Percentiles rank a stretch among this genome's conserved stretches.
Evolutionary conservation across 352 stramenopile genomes (phyloP).

Genomic region (Albugo candida): DNA sequence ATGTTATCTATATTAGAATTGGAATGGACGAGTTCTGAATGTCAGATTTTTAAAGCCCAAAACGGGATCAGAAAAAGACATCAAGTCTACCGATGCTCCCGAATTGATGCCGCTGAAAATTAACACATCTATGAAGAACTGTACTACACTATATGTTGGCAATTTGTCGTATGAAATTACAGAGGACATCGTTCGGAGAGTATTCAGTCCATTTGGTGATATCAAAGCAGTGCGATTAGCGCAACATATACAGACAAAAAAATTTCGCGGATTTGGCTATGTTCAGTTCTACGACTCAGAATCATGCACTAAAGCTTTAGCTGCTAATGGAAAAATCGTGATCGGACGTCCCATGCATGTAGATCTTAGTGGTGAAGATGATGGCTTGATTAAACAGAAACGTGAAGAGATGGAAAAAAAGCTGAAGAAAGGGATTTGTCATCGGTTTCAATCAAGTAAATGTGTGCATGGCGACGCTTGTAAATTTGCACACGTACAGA

Average conservation of each 20-base stretch:
- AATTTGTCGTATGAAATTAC: slow-evolving; percentile 92
- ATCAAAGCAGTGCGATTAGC: slow-evolving; percentile 69
- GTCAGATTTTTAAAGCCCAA: slow-evolving; percentile 73
- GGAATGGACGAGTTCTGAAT: slow-evolving; percentile 61
- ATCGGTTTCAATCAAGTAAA: slow-evolving; percentile 44
- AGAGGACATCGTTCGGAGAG: slow-evolving; percentile 71
- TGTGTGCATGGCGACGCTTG: slow-evolving; percentile 39
- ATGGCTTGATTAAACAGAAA: slow-evolving; percentile 27
- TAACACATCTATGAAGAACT: slow-evolving; percentile 57
- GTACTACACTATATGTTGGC: slow-evolving; percentile 86
- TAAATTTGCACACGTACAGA: slow-evolving; percentile 44
- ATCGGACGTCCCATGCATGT: slow-evolving; percentile 72
- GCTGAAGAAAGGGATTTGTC: slow-evolving; percentile 52
- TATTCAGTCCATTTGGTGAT: slow-evolving; percentile 54
- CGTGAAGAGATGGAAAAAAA: slow-evolving; percentile 58
- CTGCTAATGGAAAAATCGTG: slow-evolving; percentile 54
- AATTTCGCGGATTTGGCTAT: slow-evolving; percentile 74
- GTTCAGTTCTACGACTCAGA: slow-evolving; percentile 87
- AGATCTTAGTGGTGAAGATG: slow-evolving; percentile 54
- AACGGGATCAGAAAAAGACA: slow-evolving; percentile 4
- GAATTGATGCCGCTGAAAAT: slow-evolving; percentile 4
- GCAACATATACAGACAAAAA: slow-evolving; percentile 68
- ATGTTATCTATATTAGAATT: slow-evolving; percentile 23
- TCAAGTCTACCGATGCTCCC: not conserved
- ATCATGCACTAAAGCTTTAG: slow-evolving; percentile 72